Percentiles rank a stretch among this genome's conserved stretches.
Evolutionary conservation across 2,329 filamentous ascomycete species (phyloP).

Genomic region (Phyllachora maydis): DNA sequence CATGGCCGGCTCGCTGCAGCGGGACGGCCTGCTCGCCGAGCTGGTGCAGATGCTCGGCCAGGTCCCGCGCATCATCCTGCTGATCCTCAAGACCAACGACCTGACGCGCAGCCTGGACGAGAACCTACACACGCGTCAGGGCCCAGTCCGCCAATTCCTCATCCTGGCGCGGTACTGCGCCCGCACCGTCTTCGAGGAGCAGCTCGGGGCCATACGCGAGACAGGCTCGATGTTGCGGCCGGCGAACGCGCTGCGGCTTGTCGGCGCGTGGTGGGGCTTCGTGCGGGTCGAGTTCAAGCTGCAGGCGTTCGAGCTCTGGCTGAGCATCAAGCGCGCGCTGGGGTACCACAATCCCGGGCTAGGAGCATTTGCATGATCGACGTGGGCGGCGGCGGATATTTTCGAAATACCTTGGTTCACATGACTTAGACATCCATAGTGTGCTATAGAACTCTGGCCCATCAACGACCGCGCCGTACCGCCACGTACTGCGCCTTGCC

Average conservation of each 20-base stretch:
- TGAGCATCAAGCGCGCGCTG: constrained; percentile 27
- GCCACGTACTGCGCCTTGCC: too few relatives aligned
- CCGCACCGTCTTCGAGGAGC: constrained; percentile 43
- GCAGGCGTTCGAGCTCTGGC: constrained; percentile 40
- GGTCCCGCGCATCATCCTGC: constrained; percentile 76
- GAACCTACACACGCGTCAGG: constrained; percentile 55
- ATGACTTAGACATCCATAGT: too few relatives aligned
- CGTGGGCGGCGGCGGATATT: too few relatives aligned
- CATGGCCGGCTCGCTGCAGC: constrained; percentile 66
- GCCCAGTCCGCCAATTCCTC: constrained; percentile 43
- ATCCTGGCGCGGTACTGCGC: constrained; percentile 51
- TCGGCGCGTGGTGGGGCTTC: constrained; percentile 36
- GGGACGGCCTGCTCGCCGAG: constrained; percentile 76
- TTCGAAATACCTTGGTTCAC: too few relatives aligned
- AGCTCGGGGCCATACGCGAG: constrained; percentile 32
- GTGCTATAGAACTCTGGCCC: too few relatives aligned
- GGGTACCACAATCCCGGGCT: constrained; percentile 10
- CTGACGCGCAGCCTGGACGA: constrained; percentile 86
- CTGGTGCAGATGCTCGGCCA: constrained; percentile 73
- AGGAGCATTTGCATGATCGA: too few relatives aligned
- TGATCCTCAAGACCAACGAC: constrained; percentile 97
- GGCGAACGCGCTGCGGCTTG: constrained; percentile 27
- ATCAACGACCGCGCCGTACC: too few relatives aligned
- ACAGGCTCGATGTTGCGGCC: constrained; percentile 37
- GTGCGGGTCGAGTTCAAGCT: constrained; percentile 41